These are phyloP conservation scores for Juglanconis sp. DNA, from an alignment of 2,329 filamentous ascomycete species.

Conservation along the genomic window DNA sequence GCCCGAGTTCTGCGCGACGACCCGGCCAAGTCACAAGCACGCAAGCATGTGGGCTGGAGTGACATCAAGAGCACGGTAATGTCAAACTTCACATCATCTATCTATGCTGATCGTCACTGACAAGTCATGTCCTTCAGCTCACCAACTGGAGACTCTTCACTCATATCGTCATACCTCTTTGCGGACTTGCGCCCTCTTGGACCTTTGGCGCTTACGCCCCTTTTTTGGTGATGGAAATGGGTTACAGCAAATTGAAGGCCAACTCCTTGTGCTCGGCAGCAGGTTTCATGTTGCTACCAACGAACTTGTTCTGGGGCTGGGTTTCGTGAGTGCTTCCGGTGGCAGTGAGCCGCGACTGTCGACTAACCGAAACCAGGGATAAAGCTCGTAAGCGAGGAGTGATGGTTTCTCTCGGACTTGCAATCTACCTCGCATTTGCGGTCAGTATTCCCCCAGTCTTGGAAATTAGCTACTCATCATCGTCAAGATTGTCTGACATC, in stretches of 20 bases:
- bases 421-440: conserved; percentile 1
- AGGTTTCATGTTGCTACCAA: conserved; percentile 10
- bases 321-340: not conserved
- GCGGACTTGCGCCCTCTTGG: conserved; percentile 46
- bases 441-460: not conserved
- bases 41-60: conserved; percentile 27
- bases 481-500: not conserved
- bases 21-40: conserved; percentile 31
- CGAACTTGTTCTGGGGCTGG: conserved; percentile 5
- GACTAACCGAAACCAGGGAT: not conserved
- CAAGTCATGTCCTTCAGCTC: conserved; percentile 29
- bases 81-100: not conserved
- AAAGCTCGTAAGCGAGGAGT: not conserved
- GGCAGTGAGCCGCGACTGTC: no score
- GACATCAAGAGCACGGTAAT: conserved; percentile 33
- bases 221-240: conserved; percentile 50
- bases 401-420: conserved; percentile 6
- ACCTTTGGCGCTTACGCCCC: conserved; percentile 52
- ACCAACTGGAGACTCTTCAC: conserved; percentile 50
- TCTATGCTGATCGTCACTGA: not conserved
- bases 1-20: conserved; percentile 32
- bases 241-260: conserved; percentile 43
- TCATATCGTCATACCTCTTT: conserved; percentile 48
- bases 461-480: not conserved
- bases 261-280: conserved; percentile 37